Evolutionary conservation across 2,329 filamentous ascomycete species (phyloP).

Genomic region (Albophoma yamanashiensis): DNA sequence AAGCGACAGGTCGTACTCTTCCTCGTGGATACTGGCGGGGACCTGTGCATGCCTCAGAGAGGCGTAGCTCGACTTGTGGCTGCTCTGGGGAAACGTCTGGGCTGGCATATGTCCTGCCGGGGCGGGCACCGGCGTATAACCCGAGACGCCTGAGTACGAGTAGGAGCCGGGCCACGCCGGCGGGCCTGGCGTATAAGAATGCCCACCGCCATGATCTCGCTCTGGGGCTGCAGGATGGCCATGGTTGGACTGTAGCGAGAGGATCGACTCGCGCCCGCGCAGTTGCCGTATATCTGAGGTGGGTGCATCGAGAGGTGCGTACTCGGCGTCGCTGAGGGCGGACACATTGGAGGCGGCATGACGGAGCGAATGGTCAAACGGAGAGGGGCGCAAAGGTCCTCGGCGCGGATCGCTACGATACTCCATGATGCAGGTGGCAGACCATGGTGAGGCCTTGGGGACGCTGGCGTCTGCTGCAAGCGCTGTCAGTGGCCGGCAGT

Average conservation of each 20-base stretch:
- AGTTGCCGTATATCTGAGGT: conserved; percentile 11
- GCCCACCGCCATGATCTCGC: conserved; percentile 6
- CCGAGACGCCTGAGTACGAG: conserved; percentile 11
- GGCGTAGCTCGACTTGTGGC: conserved; percentile 14
- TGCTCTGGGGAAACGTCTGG: conserved; percentile 10
- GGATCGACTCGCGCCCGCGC: conserved; percentile 13
- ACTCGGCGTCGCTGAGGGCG: conserved; percentile 16
- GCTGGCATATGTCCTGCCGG: not conserved
- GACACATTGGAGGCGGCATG: conserved; percentile 24
- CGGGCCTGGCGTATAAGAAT: conserved; percentile 10
- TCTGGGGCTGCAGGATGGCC: conserved; percentile 6
- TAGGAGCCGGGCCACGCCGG: conserved; percentile 16
- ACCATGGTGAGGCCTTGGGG: conserved; percentile 10
- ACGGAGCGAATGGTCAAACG: conserved; percentile 10
- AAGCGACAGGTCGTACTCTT: conserved; percentile 32
- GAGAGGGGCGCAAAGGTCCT: conserved; percentile 12
- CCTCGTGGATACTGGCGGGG: conserved; percentile 18
- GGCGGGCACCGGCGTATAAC: conserved; percentile 17
- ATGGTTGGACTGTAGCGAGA: conserved; percentile 6
- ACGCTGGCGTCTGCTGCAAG: not conserved
- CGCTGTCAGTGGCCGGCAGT: not conserved
- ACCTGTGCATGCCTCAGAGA: conserved; percentile 14
- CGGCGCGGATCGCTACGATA: conserved; percentile 18
- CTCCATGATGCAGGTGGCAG: conserved; percentile 14
- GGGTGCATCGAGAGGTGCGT: conserved; percentile 15